These are phyloP conservation scores for Lactarius psammicola DNA, from an alignment of 768 basidiomycete genomes.

Conservation along the genomic window DNA sequence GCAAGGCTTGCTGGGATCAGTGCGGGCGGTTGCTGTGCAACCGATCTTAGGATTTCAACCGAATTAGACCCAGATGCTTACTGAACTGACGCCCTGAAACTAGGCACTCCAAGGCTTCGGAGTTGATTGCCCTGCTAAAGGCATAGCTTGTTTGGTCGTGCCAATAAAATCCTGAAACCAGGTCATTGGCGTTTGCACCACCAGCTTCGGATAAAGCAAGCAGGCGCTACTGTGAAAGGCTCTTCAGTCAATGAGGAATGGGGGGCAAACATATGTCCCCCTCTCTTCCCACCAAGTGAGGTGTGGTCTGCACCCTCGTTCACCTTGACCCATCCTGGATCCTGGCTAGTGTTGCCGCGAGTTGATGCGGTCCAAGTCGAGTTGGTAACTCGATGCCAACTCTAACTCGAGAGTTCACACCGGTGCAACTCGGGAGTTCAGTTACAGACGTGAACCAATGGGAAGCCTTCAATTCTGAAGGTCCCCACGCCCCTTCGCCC, in stretches of 20 bases:
- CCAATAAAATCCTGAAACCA: constrained; percentile 8
- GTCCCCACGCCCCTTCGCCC: too few relatives aligned
- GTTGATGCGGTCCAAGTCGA: too few relatives aligned
- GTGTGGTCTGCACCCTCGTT: constrained; percentile 6
- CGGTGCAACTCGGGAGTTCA: too few relatives aligned
- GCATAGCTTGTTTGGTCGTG: constrained; percentile 17
- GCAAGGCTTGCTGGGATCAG: constrained; percentile 2
- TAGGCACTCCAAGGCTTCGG: constrained; percentile 14
- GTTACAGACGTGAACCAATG: too few relatives aligned
- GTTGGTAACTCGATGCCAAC: too few relatives aligned
- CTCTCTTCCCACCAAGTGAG: neutral
- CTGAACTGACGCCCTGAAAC: too few relatives aligned
- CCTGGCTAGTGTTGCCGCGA: too few relatives aligned
- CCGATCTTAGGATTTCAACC: neutral
- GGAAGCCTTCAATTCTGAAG: too few relatives aligned
- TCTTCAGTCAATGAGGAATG: constrained; percentile 7
- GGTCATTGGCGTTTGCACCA: constrained; percentile 17
- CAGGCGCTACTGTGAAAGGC: neutral
- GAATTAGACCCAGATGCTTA: too few relatives aligned
- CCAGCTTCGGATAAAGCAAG: constrained; percentile 14
- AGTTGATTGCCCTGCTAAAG: constrained; percentile 13
- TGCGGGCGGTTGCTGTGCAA: constrained; percentile 5
- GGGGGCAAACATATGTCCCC: constrained; percentile 1
- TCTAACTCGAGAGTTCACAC: too few relatives aligned
- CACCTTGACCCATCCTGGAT: constrained; percentile 8